A percentile compares a stretch with the other conserved stretches of the same genome.
Evolutionary conservation across 306 rosid species (phyloP).

Genomic region (Dryas drummondii): DNA sequence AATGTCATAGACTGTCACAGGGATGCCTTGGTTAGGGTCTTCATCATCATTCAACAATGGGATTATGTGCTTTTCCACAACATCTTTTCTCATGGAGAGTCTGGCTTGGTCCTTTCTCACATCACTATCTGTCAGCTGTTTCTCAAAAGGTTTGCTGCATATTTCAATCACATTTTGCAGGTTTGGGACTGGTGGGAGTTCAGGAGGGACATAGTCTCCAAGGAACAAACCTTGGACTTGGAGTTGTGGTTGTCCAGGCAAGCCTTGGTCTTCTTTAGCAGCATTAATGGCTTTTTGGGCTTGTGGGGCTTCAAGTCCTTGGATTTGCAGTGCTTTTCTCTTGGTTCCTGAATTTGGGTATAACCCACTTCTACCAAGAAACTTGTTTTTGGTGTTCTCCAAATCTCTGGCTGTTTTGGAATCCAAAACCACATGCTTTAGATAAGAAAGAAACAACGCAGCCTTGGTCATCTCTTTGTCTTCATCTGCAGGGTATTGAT

Average conservation of each 20-base stretch:
- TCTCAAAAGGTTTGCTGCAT: constrained; percentile 2
- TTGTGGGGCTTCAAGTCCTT: background rate
- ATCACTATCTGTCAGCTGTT: background rate
- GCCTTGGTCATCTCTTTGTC: too few species aligned
- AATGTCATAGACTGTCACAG: background rate
- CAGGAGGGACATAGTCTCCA: background rate
- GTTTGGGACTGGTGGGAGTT: background rate
- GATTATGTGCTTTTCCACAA: background rate
- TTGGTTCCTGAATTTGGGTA: background rate
- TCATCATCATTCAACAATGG: background rate
- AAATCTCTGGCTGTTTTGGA: background rate
- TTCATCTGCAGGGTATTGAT: too few species aligned
- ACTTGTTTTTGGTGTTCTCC: background rate
- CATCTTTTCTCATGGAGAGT: too few species aligned
- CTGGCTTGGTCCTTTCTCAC: too few species aligned
- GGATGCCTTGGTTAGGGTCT: background rate
- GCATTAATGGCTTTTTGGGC: background rate
- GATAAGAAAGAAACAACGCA: too few species aligned
- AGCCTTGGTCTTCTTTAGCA: background rate
- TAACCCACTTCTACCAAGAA: background rate
- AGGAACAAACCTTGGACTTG: background rate
- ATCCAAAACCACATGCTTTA: background rate
- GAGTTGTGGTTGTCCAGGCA: background rate
- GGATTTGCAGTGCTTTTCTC: background rate
- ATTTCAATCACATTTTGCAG: background rate